Evolutionary conservation across 805 yeast species (phyloP), one percentile per base, ranked within the genome.

Genomic region (Helenozyma baotianmanensis): DNA sequence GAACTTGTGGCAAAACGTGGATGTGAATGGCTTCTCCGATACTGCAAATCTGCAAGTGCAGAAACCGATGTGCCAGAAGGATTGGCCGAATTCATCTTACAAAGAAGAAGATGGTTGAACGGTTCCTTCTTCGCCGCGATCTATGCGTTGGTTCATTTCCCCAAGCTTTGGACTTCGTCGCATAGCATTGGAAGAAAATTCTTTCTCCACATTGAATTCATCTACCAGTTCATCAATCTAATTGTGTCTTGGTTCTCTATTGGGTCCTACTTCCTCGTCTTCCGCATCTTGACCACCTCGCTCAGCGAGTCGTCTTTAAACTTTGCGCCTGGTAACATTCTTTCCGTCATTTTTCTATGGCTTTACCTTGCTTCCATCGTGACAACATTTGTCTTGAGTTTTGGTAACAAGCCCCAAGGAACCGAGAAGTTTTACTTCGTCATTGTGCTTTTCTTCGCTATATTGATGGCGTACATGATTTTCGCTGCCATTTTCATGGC

Each of bases 61-160:
- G 83, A 78, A 45, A 78, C 84, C 3, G 84, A 78, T 58, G 84
- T 78, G 8, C 84, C 84, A 2, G 80, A 75, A 29, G 64, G 66
- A 4, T 59, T 79, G 34, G 75, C 79, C 4, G 84, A 78, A 51
- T 74, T 78, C 33, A 73, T 78, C 29, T 64, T 76, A 23, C 84
- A 78, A 53, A 68, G 84, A 42, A 68, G 84, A 51, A 67, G 84
- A 47, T 78, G 84, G 84, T 62, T 79, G 38, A 78, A 78, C 50
- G 84, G 84, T 27, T 77, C 83, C 2, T 78, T 78, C 49, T 80
- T 80, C 25, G 84, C 84, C 1, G 78, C 78, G 28, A 64, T 76
- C 27, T 76, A 76, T 43, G 54, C 76, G 2, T 58, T 78, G 43
- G 71, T 61, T 33, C 81, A 78, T 45, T 76, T 76, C 49, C 68